Conservation (phyloP, 1,284 basidiomycete species). For the Marasmius sp. region DNA sequence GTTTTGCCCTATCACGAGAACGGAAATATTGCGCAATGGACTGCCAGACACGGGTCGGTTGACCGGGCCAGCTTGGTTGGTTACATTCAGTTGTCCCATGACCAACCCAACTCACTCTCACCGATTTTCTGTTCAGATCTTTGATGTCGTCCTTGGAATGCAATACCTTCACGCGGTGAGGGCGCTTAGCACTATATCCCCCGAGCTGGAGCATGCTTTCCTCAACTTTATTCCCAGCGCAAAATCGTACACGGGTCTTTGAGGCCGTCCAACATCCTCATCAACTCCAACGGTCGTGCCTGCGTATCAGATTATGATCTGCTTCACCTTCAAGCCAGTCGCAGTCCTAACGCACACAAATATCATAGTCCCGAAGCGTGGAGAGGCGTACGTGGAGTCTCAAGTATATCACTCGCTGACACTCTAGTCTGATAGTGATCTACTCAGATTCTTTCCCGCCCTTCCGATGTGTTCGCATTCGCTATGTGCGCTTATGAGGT, state of each 20-base stretch:
- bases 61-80: constrained; percentile 20
- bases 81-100: background rate
- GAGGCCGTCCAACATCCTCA: constrained; percentile 23
- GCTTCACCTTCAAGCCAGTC: constrained; percentile 19
- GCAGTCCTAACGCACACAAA: constrained; percentile 18
- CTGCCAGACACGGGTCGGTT: constrained; percentile 14
- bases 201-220: background rate
- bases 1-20: constrained; percentile 19
- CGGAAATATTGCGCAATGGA: constrained; percentile 19
- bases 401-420: background rate
- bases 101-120: background rate
- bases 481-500: constrained; percentile 27
- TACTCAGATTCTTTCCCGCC: constrained; percentile 19
- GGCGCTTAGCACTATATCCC: background rate
- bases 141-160: constrained; percentile 23
- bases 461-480: constrained; percentile 28
- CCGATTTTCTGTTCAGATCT: constrained; percentile 11
- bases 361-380: constrained; percentile 29
- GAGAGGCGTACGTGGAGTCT: constrained; percentile 24
- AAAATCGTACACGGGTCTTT: constrained; percentile 22
- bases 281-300: constrained; percentile 16
- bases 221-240: constrained; percentile 5
- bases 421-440: background rate
- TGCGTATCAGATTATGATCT: constrained; percentile 25
- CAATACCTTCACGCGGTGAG: constrained; percentile 23